Evolutionary conservation across 148 eudicot genomes (phyloP), one percentile per base, ranked within the genome.

Genomic region (Silene latifolia): DNA sequence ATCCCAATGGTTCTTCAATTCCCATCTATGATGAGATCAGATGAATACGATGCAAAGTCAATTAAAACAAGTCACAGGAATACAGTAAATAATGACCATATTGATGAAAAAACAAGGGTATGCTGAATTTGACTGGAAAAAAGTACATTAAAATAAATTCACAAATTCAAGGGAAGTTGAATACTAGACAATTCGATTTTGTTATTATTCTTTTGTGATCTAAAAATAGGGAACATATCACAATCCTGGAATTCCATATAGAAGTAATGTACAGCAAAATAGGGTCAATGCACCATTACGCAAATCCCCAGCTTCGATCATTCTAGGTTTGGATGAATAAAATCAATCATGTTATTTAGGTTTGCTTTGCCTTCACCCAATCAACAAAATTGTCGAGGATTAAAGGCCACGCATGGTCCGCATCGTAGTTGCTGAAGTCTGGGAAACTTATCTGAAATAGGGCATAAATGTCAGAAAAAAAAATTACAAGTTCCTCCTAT

Each of bases 331-430:
- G 68, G 44, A 69, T 60, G 57, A 56, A 66, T 67, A 46, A 56
- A 39, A 35, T 42, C 56, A 76, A 59, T 24, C 53, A 56, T 21
- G 21, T 47, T 39, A 42, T 80, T 75, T 62, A 86, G 46, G 78
- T 61, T 72, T 88, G 84, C 79, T 88, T 91, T 58, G 88, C 88
- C 82, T 82, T 87, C 85, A 94, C 76, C 97, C 97, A 92, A 24
- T 89, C 98, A 62, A 92, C 98, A 83, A 92, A 95, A 76, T 90
- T 90, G 89, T 95, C 98, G 73, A 95, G 72, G 72, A 95, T 82
- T 89, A 87, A 84, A 2, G 98, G 98, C 98, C 98, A 95, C 46
- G 97, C 96, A 32, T 82, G 88, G 32, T 87, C 87, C 25, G 87
- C 74, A 82, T 95, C 88, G 63, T 95, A 92, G 80, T 89, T 90